A percentile compares a stretch with the other conserved stretches of the same genome.
phyloP scores from a whole-genome alignment of 257 asterid genomes.

The Apocynum venetum region DNA sequence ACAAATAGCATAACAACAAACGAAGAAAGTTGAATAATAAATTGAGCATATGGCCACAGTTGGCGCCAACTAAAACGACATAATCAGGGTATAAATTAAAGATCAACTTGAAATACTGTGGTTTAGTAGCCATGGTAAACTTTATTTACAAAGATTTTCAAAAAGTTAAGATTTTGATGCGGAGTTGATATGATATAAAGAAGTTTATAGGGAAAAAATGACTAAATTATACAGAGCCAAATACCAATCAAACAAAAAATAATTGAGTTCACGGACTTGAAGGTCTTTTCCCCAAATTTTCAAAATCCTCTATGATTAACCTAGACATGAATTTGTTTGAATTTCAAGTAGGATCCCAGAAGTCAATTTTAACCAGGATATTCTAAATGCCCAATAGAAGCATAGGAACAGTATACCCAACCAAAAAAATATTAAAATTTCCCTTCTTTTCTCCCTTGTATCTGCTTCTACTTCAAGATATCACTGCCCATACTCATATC shows the following conservation, averaged over 20 bases:
- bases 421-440: neutral
- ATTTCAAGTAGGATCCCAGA: neutral
- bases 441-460: neutral
- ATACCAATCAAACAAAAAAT: neutral
- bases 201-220: neutral
- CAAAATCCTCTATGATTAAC: neutral
- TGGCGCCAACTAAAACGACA: too few relatives aligned
- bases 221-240: neutral
- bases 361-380: neutral
- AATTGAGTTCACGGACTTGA: neutral
- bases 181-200: neutral
- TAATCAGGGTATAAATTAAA: neutral
- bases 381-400: neutral
- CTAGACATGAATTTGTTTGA: neutral
- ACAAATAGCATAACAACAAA: neutral
- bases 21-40: neutral
- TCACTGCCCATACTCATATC: neutral
- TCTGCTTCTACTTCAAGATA: neutral
- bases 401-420: neutral
- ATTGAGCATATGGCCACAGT: neutral
- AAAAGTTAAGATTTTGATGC: neutral
- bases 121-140: neutral
- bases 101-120: neutral
- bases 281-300: neutral
- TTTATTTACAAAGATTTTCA: neutral